A percentile compares a stretch with the other conserved stretches of the same genome.
Evolutionary conservation across 306 rosid genomes (phyloP).

Genomic region (Cucurbita pepo): DNA sequence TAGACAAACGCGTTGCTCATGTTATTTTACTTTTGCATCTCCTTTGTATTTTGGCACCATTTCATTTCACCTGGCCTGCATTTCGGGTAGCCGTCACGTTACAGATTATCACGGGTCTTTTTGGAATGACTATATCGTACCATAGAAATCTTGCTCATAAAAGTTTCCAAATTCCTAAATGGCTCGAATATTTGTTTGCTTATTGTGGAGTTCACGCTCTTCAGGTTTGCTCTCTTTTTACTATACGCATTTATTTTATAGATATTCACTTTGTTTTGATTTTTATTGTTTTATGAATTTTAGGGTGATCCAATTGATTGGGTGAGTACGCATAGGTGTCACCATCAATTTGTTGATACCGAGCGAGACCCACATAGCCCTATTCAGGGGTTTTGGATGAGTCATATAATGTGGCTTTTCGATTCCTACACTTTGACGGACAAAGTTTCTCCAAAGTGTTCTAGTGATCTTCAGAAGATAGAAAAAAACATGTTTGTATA

Average conservation of each 20-base stretch:
- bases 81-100: conserved; percentile 38
- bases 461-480: neutral
- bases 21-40: conserved; percentile 46
- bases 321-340: conserved; percentile 88
- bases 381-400: conserved; percentile 72
- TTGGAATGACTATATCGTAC: conserved; percentile 58
- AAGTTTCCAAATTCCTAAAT: conserved; percentile 76
- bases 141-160: conserved; percentile 75
- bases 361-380: conserved; percentile 96
- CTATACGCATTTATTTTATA: neutral
- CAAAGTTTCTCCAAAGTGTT: conserved; percentile 30
- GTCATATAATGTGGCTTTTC: conserved; percentile 81
- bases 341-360: conserved; percentile 81
- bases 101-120: conserved; percentile 44
- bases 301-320: conserved; percentile 88
- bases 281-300: neutral
- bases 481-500: neutral
- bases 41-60: conserved; percentile 57
- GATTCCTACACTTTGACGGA: conserved; percentile 33
- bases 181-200: conserved; percentile 80
- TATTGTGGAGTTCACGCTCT: conserved; percentile 63
- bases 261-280: neutral
- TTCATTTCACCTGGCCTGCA: conserved; percentile 55
- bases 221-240: conserved; percentile 28
- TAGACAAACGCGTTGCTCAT: conserved; percentile 36